These are phyloP conservation scores for Lathyrus oleraceus DNA, from an alignment of 306 rosid species.

Conservation along the genomic window DNA sequence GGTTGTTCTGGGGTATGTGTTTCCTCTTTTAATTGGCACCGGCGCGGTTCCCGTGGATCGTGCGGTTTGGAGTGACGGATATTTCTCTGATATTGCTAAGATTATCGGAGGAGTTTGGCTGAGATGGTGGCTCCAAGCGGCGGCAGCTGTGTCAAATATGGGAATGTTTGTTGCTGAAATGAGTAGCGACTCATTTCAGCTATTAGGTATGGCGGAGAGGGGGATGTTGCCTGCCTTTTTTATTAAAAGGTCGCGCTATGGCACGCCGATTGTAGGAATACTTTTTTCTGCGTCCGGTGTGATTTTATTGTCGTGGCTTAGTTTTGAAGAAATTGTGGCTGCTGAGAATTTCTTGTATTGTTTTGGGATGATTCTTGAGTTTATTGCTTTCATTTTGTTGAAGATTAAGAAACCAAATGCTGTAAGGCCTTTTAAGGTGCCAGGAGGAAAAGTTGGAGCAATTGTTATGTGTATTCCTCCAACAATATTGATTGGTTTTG, in stretches of 20 bases:
- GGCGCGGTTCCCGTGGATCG: constrained; percentile 9
- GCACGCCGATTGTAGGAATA: not conserved
- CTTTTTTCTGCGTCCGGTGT: constrained; percentile 1
- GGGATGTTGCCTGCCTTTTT: not conserved
- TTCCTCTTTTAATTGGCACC: constrained; percentile 1
- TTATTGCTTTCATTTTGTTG: constrained; percentile 6
- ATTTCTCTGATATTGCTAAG: not conserved
- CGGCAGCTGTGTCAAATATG: not conserved
- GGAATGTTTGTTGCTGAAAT: constrained; percentile 9
- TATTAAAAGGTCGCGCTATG: not conserved
- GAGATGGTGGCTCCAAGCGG: constrained; percentile 7
- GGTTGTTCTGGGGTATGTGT: not conserved
- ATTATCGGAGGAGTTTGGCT: not conserved
- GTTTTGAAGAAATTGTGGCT: constrained; percentile 6
- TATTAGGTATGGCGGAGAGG: not conserved
- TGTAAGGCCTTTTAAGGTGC: constrained; percentile 74
- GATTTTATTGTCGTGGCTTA: constrained; percentile 2
- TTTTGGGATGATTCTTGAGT: constrained; percentile 23
- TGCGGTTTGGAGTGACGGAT: not conserved
- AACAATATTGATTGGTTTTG: constrained; percentile 63
- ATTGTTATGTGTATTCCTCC: constrained; percentile 73
- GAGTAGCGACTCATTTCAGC: not conserved
- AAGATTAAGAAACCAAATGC: constrained; percentile 14
- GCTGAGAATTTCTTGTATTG: constrained; percentile 9
- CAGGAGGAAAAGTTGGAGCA: constrained; percentile 66